Base-by-base conservation (phyloP, 495 filamentous ascomycete species). In the Schizothecium vesticola region DNA sequence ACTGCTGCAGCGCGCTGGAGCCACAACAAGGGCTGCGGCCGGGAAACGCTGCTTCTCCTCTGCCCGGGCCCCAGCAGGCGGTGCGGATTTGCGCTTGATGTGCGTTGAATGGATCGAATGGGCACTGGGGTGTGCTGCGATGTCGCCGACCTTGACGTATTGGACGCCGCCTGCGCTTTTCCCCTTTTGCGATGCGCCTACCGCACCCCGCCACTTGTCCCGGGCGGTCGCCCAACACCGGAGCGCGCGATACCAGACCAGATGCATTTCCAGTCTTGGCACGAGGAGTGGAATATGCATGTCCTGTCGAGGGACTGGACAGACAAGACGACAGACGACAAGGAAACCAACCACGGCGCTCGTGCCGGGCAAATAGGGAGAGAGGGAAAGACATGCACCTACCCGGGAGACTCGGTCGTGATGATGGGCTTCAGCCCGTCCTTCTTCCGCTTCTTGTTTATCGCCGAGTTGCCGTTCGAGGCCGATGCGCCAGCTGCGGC, bases 341-440 rank as follows among this genome's bases (percentile, higher is more conserved):
- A 69, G 22, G 43, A 59, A 64, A 70, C 11, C 11, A 59, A 63
- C 31, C 65, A 28, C 33, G 33, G 8, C 13, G 33, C 13, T 43
- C 13, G 3, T 28, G 56, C 64, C 16, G 26, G 13, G 11, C 31
- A 63, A 69, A 65, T 60, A 72, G 56, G 23, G 31, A 33, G 9
- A 58, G n/a, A 24, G 65, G 66, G 43, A 60, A 73, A 63, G 72
- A 74, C 73, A 66, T 76, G 68, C 75, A 77, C 79, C 73, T 83
- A 82, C 78, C 75, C 78, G 70, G 80, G 81, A 67, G 83, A 83
- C 70, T 96, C 92, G 59, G 87, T 93, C 23, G 92, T 96, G 80
- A 94, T 91, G 82, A 96, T 96, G 70, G 92, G 92, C 81, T 94
- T 96, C 74, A 94, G 77, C 66, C 92, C 91, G 69, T 91, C 91